Evolutionary conservation across 208 protist genomes (phyloP).

Genomic region (Trichomonas gallinae): DNA sequence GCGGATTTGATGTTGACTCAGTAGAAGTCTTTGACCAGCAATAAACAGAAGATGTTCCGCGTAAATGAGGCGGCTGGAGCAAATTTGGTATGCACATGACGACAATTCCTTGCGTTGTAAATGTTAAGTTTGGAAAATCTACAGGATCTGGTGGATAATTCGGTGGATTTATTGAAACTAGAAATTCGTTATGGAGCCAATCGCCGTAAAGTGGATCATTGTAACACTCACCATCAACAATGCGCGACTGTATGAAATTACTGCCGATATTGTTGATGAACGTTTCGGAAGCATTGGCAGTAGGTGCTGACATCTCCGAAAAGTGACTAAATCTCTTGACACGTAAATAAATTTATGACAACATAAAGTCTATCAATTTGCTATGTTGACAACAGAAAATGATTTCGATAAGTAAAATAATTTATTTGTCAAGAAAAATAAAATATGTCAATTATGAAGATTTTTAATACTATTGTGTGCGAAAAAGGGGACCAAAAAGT

Average conservation of each 20-base stretch:
- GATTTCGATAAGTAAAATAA: too few relatives aligned
- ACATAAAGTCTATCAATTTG: too few relatives aligned
- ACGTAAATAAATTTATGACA: too few relatives aligned
- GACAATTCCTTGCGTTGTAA: not conserved
- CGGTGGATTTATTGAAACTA: not conserved
- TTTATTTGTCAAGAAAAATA: too few relatives aligned
- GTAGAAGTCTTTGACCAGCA: not conserved
- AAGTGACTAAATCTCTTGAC: too few relatives aligned
- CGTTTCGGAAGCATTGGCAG: not conserved
- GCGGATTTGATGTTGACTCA: not conserved
- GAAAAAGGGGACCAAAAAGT: too few relatives aligned
- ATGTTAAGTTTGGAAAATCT: not conserved
- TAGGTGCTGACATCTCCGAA: not conserved
- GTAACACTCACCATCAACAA: not conserved
- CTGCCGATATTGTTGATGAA: not conserved
- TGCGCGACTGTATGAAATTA: not conserved
- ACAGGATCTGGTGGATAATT: constrained; percentile 5
- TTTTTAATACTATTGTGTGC: too few relatives aligned
- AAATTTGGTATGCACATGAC: not conserved
- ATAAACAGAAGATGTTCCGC: not conserved
- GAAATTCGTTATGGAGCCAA: not conserved
- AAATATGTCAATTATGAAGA: too few relatives aligned
- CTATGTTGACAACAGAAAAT: too few relatives aligned
- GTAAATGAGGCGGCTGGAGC: not conserved
- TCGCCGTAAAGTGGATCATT: not conserved